Evolutionary conservation across 495 filamentous ascomycete genomes (phyloP).

Genomic region (Haplographium delicatum): DNA sequence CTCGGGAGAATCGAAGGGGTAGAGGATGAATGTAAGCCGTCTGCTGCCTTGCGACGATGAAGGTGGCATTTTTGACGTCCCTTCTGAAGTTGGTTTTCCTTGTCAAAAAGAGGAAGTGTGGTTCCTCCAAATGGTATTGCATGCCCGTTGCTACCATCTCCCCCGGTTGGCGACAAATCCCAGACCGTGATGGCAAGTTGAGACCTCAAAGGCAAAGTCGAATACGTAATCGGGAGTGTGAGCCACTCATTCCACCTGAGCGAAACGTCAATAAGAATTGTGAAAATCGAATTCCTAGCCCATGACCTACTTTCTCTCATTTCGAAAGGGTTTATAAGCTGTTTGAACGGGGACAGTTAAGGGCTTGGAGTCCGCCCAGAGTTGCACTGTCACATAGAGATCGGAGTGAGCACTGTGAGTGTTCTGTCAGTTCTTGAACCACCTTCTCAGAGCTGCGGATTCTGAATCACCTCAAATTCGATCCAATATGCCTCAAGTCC

Average conservation of each 20-base stretch:
- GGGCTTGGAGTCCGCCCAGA: constrained; percentile 95
- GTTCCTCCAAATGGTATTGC: constrained; percentile 91
- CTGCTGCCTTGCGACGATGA: constrained; percentile 75
- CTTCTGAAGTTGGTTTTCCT: constrained; percentile 80
- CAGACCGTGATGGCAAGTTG: constrained; percentile 91
- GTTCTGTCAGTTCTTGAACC: neutral
- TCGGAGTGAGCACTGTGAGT: constrained; percentile 61
- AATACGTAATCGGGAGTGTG: constrained; percentile 74
- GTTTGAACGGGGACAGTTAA: constrained; percentile 89
- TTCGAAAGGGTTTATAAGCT: constrained; percentile 81
- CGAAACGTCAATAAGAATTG: constrained; percentile 7
- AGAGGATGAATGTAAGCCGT: constrained; percentile 74
- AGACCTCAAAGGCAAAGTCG: constrained; percentile 68
- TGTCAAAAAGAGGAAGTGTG: constrained; percentile 83
- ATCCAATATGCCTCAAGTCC: constrained; percentile 78
- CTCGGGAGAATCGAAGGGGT: constrained; percentile 63
- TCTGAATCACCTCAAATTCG: constrained; percentile 52
- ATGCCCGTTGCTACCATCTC: constrained; percentile 59
- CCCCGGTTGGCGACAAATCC: constrained; percentile 80
- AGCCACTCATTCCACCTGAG: constrained; percentile 93
- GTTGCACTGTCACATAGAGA: constrained; percentile 84
- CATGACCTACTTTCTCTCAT: constrained; percentile 44
- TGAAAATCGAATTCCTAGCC: neutral
- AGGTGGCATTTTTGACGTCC: constrained; percentile 89
- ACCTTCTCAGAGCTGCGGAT: constrained; percentile 7